Conservation (phyloP, 2,329 filamentous ascomycete species). For the Apiospora hydei region DNA sequence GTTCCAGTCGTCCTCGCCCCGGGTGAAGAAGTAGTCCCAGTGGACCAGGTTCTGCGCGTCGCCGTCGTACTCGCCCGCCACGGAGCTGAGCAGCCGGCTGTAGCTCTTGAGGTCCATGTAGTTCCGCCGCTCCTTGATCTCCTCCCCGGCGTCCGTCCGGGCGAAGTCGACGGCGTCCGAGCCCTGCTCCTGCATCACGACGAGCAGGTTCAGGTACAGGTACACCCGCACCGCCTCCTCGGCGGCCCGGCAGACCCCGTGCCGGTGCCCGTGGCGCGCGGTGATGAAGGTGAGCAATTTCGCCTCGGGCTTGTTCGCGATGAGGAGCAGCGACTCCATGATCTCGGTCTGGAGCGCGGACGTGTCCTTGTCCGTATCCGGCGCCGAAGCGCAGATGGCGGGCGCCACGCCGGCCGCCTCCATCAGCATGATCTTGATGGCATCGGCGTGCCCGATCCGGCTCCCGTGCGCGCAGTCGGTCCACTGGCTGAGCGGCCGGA, state of each 20-base stretch:
- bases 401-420: neutral
- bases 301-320: neutral
- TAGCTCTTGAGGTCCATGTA: slow-evolving; percentile 16
- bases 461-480: neutral
- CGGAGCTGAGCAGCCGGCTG: neutral
- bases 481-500: neutral
- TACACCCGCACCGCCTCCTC: slow-evolving; percentile 19
- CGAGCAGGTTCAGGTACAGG: slow-evolving; percentile 17
- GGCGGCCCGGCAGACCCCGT: neutral
- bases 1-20: neutral
- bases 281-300: neutral
- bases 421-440: slow-evolving; percentile 18
- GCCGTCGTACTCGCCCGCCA: slow-evolving; percentile 9
- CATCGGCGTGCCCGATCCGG: neutral
- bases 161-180: neutral
- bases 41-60: slow-evolving; percentile 16
- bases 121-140: neutral
- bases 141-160: neutral
- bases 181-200: neutral
- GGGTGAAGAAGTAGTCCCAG: neutral
- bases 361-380: neutral
- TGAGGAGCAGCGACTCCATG: slow-evolving; percentile 11
- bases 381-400: neutral
- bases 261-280: neutral
- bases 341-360: neutral